Percentiles rank a stretch among this genome's conserved stretches.
These are phyloP conservation scores for Arthrobotrys sphaeroides DNA, from an alignment of 2,329 filamentous ascomycete species.

Conservation along the genomic window DNA sequence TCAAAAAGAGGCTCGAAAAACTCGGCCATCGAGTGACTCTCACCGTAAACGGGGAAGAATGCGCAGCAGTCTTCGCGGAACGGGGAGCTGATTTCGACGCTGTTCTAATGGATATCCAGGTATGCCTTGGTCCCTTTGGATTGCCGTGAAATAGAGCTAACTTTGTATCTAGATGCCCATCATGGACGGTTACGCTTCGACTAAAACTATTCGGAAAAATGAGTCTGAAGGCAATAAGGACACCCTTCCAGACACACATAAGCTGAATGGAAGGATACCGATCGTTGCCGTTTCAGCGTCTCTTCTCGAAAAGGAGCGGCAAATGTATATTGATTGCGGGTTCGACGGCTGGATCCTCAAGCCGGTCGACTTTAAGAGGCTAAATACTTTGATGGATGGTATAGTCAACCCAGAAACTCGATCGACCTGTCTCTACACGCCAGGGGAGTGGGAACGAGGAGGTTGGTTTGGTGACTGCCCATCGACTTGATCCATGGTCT, in stretches of 20 bases:
- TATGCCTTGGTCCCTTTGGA: constrained; percentile 63
- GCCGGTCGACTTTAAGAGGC: constrained; percentile 80
- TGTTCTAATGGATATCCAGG: constrained; percentile 92
- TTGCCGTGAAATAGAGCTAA: constrained; percentile 14
- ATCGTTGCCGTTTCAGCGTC: constrained; percentile 90
- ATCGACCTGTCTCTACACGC: constrained; percentile 72
- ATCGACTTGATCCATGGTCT: not conserved
- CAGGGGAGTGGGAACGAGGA: constrained; percentile 82
- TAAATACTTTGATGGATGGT: constrained; percentile 74
- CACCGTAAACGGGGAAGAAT: constrained; percentile 86
- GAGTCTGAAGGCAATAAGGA: constrained; percentile 68
- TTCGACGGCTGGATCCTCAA: constrained; percentile 94
- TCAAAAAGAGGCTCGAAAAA: constrained; percentile 81
- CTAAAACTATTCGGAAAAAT: constrained; percentile 81
- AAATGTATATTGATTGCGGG: constrained; percentile 77
- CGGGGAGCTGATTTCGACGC: constrained; percentile 74
- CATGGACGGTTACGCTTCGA: constrained; percentile 81
- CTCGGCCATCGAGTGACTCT: constrained; percentile 75
- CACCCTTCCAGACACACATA: constrained; percentile 67
- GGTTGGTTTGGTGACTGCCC: constrained; percentile 74
- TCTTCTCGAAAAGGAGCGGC: constrained; percentile 73
- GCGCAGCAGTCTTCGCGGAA: constrained; percentile 75
- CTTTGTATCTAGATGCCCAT: constrained; percentile 79
- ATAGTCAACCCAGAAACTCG: constrained; percentile 72
- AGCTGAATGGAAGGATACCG: constrained; percentile 73